These are phyloP conservation scores for Candida endomychidarum DNA, from an alignment of 805 yeast genomes.

Conservation along the genomic window DNA sequence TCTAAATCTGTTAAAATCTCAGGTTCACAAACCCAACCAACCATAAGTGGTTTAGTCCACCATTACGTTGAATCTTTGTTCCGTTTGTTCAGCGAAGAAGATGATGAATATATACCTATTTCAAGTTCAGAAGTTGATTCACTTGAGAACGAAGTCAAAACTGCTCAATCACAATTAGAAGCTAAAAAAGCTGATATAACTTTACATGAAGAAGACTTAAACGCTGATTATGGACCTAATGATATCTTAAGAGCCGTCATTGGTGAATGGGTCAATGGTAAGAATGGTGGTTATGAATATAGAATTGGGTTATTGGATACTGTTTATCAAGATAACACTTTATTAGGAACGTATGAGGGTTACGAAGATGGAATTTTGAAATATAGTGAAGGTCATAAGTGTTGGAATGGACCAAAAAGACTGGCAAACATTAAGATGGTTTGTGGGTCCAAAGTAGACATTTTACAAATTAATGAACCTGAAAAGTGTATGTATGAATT, in stretches of 20 bases:
- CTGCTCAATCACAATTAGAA: background rate
- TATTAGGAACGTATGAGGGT: conserved; percentile 48
- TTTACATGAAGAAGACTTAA: conserved; percentile 23
- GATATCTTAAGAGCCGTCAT: conserved; percentile 63
- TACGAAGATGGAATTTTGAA: conserved; percentile 28
- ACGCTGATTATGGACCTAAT: conserved; percentile 52
- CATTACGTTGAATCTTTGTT: conserved; percentile 21
- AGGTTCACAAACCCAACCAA: conserved; percentile 16
- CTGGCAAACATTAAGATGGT: conserved; percentile 60
- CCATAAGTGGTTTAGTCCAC: conserved; percentile 24
- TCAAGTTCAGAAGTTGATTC: conserved; percentile 4
- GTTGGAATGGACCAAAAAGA: conserved; percentile 95
- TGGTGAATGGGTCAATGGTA: conserved; percentile 46
- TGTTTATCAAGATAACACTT: conserved; percentile 53
- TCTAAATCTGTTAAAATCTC: conserved; percentile 10
- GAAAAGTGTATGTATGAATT: conserved; percentile 82
- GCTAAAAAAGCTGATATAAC: conserved; percentile 13
- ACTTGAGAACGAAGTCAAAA: background rate
- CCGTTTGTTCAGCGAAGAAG: conserved; percentile 8
- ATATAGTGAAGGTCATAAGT: conserved; percentile 67
- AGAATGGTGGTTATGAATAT: conserved; percentile 72
- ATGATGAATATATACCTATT: background rate
- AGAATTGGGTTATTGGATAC: conserved; percentile 57
- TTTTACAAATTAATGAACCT: conserved; percentile 78
- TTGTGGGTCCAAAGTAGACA: conserved; percentile 61